phyloP scores from a whole-genome alignment of 768 basidiomycete species.

The Lenzites betulinus region DNA sequence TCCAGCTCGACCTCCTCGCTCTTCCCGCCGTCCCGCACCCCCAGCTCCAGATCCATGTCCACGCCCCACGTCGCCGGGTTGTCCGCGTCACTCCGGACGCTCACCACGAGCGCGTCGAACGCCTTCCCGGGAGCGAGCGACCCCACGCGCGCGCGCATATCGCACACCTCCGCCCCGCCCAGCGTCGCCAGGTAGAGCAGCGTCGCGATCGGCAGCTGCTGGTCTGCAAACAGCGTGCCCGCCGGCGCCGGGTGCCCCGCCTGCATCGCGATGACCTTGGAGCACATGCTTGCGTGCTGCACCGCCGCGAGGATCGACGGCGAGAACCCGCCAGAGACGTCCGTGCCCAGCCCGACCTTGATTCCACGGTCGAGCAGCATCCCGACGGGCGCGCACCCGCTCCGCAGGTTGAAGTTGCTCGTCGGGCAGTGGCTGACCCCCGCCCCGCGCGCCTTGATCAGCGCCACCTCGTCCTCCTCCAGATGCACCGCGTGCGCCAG shows the following conservation, averaged over 20 bases:
- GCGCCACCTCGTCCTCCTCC: constrained; percentile 65
- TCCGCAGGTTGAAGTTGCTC: constrained; percentile 89
- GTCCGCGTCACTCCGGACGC: constrained; percentile 50
- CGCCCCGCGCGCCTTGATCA: constrained; percentile 64
- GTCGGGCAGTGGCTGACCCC: constrained; percentile 94
- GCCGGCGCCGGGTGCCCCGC: background rate
- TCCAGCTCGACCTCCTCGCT: constrained; percentile 44
- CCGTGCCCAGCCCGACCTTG: constrained; percentile 96
- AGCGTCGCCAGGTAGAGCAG: constrained; percentile 89
- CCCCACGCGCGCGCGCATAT: constrained; percentile 66
- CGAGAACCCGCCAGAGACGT: constrained; percentile 86
- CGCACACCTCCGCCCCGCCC: constrained; percentile 87
- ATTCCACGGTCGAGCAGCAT: constrained; percentile 79
- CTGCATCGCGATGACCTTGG: constrained; percentile 71
- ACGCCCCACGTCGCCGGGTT: constrained; percentile 61
- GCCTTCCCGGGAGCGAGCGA: constrained; percentile 80
- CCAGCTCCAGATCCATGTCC: constrained; percentile 35
- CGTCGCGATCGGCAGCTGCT: constrained; percentile 71
- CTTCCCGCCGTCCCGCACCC: constrained; percentile 36
- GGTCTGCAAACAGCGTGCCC: constrained; percentile 45
- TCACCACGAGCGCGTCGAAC: constrained; percentile 87
- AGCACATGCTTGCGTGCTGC: constrained; percentile 75
- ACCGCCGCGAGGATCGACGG: constrained; percentile 77
- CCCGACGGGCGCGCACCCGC: constrained; percentile 82
- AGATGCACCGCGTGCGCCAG: constrained; percentile 89